A percentile compares a stretch with the other conserved stretches of the same genome.
phyloP scores from a whole-genome alignment of 2,329 filamentous ascomycete species.

The Botryosphaeria agaves region DNA sequence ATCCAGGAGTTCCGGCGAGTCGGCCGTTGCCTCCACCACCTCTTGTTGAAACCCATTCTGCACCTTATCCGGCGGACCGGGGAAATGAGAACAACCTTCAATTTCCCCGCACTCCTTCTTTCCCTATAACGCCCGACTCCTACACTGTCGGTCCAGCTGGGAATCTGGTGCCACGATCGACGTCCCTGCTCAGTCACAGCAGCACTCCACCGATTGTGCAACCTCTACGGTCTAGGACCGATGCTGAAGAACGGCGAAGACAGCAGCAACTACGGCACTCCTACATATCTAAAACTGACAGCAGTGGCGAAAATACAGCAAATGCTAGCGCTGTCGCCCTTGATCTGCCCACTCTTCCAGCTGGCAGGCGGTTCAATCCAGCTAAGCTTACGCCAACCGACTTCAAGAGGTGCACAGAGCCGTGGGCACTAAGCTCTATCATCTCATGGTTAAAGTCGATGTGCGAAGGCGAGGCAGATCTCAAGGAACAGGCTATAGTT shows the following conservation, averaged over 20 bases:
- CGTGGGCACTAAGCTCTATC: slow-evolving; percentile 85
- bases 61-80: no score
- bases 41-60: no score
- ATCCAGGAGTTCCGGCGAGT: slow-evolving; percentile 54
- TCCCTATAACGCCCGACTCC: no score
- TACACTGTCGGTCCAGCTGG: no score
- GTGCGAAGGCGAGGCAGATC: slow-evolving; percentile 78
- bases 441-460: slow-evolving; percentile 74
- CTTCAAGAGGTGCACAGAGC: slow-evolving; percentile 70
- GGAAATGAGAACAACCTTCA: no score
- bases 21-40: slow-evolving; percentile 46
- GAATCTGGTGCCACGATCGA: slow-evolving; percentile 44
- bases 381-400: slow-evolving; percentile 66
- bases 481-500: slow-evolving; percentile 69
- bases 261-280: slow-evolving; percentile 33
- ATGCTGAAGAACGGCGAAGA: slow-evolving; percentile 54
- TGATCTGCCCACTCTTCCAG: slow-evolving; percentile 71
- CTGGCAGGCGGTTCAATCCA: slow-evolving; percentile 66
- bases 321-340: slow-evolving; percentile 40
- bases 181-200: slow-evolving; percentile 68
- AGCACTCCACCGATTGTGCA: slow-evolving; percentile 62
- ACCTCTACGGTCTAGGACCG: slow-evolving; percentile 84
- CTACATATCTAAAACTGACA: slow-evolving; percentile 2
- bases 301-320: slow-evolving; percentile 33
- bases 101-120: no score